Conservation (phyloP, 495 filamentous ascomycete species). For the Xylaria cubensis region DNA sequence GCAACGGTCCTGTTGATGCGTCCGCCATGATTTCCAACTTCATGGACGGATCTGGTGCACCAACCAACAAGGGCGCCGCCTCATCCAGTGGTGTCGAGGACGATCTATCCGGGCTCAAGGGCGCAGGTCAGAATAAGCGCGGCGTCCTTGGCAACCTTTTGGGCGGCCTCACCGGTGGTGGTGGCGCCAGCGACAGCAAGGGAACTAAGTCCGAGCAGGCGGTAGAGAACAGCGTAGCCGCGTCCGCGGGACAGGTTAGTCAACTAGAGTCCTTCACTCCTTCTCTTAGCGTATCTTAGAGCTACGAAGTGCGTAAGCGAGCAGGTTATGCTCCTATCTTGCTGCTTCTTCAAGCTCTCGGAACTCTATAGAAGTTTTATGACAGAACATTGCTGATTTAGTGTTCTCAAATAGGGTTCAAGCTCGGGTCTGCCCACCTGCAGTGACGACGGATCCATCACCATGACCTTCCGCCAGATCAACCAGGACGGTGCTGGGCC, state of each 20-base stretch:
- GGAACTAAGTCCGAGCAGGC: slow-evolving; percentile 48
- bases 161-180: slow-evolving; percentile 30
- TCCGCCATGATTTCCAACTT: slow-evolving; percentile 52
- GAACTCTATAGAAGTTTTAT: not conserved
- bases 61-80: slow-evolving; percentile 44
- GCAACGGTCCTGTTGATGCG: slow-evolving; percentile 61
- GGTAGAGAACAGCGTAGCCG: slow-evolving; percentile 51
- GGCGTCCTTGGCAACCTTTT: slow-evolving; percentile 30
- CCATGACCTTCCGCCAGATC: slow-evolving; percentile 62
- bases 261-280: not conserved
- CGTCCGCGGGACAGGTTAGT: slow-evolving; percentile 43
- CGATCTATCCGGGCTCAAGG: slow-evolving; percentile 32
- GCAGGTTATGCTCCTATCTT: not conserved
- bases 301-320: not conserved
- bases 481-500: slow-evolving; percentile 62
- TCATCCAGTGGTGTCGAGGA: slow-evolving; percentile 46
- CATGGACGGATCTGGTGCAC: slow-evolving; percentile 44
- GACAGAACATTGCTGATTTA: not conserved
- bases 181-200: slow-evolving; percentile 21
- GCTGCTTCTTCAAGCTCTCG: not conserved
- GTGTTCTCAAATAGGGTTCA: slow-evolving; percentile 37
- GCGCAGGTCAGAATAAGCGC: slow-evolving; percentile 21
- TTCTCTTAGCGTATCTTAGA: not conserved
- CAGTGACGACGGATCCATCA: slow-evolving; percentile 60
- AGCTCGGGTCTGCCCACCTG: slow-evolving; percentile 57